Percentiles rank a stretch among this genome's conserved stretches.
These are phyloP conservation scores for Thelephora aurantiotincta DNA, from an alignment of 768 basidiomycete genomes.

Conservation along the genomic window DNA sequence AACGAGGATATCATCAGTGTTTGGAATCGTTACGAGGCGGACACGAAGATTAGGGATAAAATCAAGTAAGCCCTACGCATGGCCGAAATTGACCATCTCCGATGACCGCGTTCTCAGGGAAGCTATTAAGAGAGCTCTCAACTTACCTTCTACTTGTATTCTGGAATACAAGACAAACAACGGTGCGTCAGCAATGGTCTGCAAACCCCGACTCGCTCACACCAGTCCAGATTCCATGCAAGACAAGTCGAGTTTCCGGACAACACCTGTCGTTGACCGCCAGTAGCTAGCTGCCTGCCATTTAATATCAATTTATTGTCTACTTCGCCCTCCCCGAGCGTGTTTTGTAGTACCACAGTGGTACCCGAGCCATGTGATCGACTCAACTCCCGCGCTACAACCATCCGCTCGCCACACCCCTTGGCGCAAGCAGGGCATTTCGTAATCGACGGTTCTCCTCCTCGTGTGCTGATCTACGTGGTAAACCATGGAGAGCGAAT, in stretches of 20 bases:
- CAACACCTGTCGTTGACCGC: constrained; percentile 12
- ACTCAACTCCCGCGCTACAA: too few species aligned
- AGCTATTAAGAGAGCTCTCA: constrained; percentile 61
- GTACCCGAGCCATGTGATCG: too few species aligned
- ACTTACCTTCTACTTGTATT: constrained; percentile 60
- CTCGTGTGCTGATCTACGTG: not conserved
- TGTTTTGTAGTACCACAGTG: too few species aligned
- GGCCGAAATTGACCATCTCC: not conserved
- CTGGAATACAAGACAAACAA: constrained; percentile 97
- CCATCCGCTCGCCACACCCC: too few species aligned
- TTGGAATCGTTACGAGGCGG: constrained; percentile 80
- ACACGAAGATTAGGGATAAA: constrained; percentile 61
- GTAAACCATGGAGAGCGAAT: not conserved
- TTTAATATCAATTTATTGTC: too few species aligned
- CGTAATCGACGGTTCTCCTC: not conserved
- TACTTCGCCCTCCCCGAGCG: too few species aligned
- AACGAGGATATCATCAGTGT: constrained; percentile 89
- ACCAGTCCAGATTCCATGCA: constrained; percentile 62
- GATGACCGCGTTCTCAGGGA: constrained; percentile 35
- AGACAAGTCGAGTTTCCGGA: constrained; percentile 73
- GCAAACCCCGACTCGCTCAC: not conserved
- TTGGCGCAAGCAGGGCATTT: too few species aligned
- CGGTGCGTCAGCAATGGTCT: constrained; percentile 27
- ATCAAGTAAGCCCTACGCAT: constrained; percentile 47
- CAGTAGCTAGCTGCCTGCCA: too few species aligned